Evolutionary conservation across 768 basidiomycete genomes (phyloP).

Genomic region (Termitomyces sp.): DNA sequence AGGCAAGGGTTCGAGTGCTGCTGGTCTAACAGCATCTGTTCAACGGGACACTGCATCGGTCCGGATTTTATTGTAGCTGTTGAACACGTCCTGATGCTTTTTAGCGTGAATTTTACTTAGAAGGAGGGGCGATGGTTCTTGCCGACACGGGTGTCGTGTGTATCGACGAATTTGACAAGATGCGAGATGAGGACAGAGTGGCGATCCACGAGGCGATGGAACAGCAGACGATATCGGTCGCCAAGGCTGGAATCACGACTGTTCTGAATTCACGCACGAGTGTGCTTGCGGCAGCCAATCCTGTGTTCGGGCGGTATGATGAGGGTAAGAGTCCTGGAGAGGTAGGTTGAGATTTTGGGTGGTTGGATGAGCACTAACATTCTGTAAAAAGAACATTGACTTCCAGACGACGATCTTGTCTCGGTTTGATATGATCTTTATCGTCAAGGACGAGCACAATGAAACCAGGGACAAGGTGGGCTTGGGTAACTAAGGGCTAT

Average conservation of each 20-base stretch:
- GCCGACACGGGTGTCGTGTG: constrained; percentile 98
- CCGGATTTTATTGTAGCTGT: constrained; percentile 17
- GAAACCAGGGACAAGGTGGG: constrained; percentile 82
- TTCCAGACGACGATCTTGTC: constrained; percentile 98
- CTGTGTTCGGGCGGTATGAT: constrained; percentile 96
- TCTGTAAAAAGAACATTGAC: constrained; percentile 70
- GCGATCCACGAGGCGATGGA: constrained; percentile 99
- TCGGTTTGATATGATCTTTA: constrained; percentile 99
- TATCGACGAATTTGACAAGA: constrained; percentile 99
- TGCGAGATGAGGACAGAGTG: constrained; percentile 98
- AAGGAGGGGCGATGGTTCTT: constrained; percentile 99
- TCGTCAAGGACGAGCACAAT: constrained; percentile 97
- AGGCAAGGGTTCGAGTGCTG: constrained; percentile 97
- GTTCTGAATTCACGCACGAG: constrained; percentile 94
- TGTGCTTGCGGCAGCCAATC: constrained; percentile 95
- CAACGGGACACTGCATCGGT: constrained; percentile 92
- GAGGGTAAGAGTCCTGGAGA: constrained; percentile 95
- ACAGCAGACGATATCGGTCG: constrained; percentile 98
- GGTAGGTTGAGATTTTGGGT: constrained; percentile 30
- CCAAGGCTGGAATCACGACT: constrained; percentile 98
- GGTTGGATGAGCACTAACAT: background rate
- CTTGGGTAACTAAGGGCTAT: background rate
- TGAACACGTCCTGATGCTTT: constrained; percentile 4
- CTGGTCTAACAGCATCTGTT: constrained; percentile 96
- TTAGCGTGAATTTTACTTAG: constrained; percentile 96